Evolutionary conservation across 768 basidiomycete genomes (phyloP).

Genomic region (Boletus sp.): DNA sequence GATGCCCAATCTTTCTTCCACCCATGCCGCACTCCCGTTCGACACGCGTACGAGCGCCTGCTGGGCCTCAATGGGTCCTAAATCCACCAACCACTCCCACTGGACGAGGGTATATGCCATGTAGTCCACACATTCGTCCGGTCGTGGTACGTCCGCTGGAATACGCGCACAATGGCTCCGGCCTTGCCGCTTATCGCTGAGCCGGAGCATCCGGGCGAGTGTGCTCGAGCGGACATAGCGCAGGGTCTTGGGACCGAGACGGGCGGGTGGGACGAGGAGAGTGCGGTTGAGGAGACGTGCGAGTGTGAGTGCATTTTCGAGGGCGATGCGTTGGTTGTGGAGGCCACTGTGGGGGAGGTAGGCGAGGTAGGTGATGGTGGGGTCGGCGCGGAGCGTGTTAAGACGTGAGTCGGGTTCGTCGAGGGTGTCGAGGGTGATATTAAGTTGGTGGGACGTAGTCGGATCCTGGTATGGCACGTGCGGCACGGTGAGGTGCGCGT

Average conservation of each 20-base stretch:
- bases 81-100: slow-evolving; percentile 70
- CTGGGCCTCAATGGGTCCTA: slow-evolving; percentile 36
- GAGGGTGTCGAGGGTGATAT: slow-evolving; percentile 32
- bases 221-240: slow-evolving; percentile 56
- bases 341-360: slow-evolving; percentile 85
- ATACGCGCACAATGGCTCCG: slow-evolving; percentile 49
- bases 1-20: slow-evolving; percentile 24
- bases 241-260: slow-evolving; percentile 59
- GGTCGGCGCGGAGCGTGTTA: slow-evolving; percentile 12
- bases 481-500: not conserved
- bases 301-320: slow-evolving; percentile 82
- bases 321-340: slow-evolving; percentile 83
- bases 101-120: slow-evolving; percentile 60
- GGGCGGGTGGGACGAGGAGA: slow-evolving; percentile 73
- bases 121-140: slow-evolving; percentile 61
- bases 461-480: not conserved
- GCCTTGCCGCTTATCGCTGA: slow-evolving; percentile 49
- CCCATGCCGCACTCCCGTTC: slow-evolving; percentile 43
- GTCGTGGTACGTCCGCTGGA: slow-evolving; percentile 33
- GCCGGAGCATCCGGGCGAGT: slow-evolving; percentile 43
- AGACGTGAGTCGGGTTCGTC: slow-evolving; percentile 20
- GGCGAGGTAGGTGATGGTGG: slow-evolving; percentile 51
- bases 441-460: not conserved
- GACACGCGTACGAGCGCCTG: slow-evolving; percentile 50
- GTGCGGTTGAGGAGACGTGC: slow-evolving; percentile 71